Evolutionary conservation across 345 rosid species (phyloP).

Genomic region (Eucalyptus urophylla): DNA sequence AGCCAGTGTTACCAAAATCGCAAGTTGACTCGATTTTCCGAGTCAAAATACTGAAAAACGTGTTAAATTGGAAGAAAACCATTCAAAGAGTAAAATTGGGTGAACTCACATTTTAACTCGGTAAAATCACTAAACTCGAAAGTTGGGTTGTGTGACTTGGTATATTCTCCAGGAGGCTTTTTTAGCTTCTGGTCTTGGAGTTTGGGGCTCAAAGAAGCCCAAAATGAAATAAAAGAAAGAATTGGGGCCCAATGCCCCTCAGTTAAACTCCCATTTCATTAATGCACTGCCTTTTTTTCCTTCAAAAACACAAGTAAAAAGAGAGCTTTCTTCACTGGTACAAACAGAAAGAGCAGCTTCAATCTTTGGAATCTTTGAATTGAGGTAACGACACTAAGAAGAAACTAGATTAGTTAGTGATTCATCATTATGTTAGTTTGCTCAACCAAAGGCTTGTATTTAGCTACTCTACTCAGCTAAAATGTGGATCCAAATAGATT

Average conservation of each 20-base stretch:
- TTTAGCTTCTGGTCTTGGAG: background rate
- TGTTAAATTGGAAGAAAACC: background rate
- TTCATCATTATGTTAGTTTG: background rate
- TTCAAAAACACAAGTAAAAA: background rate
- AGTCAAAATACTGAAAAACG: background rate
- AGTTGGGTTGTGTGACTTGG: background rate
- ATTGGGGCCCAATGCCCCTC: background rate
- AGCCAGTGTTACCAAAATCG: background rate
- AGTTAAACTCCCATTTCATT: background rate
- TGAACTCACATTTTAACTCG: background rate
- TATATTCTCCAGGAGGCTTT: background rate
- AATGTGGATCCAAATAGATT: background rate
- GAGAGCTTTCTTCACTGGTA: background rate
- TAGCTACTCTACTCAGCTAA: background rate
- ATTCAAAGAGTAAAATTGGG: background rate
- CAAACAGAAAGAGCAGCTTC: background rate
- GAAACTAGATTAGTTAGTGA: background rate
- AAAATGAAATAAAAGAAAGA: background rate
- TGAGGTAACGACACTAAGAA: background rate
- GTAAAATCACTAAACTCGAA: background rate
- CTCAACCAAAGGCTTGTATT: background rate
- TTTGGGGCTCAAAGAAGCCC: background rate
- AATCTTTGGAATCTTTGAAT: background rate
- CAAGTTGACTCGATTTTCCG: background rate
- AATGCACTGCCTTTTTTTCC: background rate